Base-by-base conservation (phyloP, 2,329 filamentous ascomycete genomes). In the Ustulina deusta region DNA sequence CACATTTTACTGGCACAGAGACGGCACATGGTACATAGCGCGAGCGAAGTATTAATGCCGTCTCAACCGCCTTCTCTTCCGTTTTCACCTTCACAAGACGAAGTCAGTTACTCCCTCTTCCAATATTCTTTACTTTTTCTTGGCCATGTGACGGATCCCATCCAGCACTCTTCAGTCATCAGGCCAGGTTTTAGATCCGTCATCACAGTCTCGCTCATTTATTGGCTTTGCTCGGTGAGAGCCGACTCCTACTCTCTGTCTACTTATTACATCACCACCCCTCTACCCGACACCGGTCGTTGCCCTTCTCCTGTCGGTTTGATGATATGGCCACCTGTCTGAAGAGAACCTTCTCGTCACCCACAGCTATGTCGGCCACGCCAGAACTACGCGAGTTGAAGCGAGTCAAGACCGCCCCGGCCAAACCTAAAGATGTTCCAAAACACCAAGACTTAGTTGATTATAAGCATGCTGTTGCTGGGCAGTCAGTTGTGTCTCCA, bases 381-480 rank as follows among this genome's bases (percentile, higher is more conserved):
- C 68, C 69, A 27, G 67, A 69, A 36, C 17, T 70, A 15, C 73
- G 69, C 60, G 67, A 71, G 42, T 29, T 68, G 44, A 69, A 70
- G 51, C 66, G 69, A 25, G 65, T 71, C 67, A 78, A 74, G 67
- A 75, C 55, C 56, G 71, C 66, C 48, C 60, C 65, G 11, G 17
- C 63, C 57, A 57, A 74, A 66, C 48, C 74, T 32, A 73, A 73
- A 59, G 80, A 79, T 72, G 80, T 89, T 46, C 87, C 90, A 61
- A 86, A 87, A 71, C 82, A 84, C 63, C 83, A 87, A 63, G 88
- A 90, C 66, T 84, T 94, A 52, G 83, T 89, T 72, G 85, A 89
- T 61, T 96, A 91, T 81, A 88, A 89, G 74, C 86, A 93, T 76
- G 92, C 91, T 58, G 93, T 94, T 69, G 93, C 93, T 70, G 93